These are phyloP conservation scores for Nicotiana tabacum DNA, from an alignment of 257 asterid species.

Conservation along the genomic window DNA sequence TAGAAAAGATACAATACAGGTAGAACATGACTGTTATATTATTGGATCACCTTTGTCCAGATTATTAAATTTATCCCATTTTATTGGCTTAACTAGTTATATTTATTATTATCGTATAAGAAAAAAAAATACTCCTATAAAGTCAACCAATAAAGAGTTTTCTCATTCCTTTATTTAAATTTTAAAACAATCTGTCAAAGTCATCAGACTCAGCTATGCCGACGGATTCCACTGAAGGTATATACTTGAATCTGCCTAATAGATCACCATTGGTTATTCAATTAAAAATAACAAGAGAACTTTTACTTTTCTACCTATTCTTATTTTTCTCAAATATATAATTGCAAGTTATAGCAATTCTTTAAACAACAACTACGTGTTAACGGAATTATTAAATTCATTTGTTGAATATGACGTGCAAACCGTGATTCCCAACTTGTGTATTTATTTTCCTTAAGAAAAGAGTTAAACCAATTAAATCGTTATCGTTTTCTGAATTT, in stretches of 20 bases:
- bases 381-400: background rate
- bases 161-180: background rate
- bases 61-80: background rate
- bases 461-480: background rate
- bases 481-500: background rate
- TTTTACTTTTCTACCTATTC: background rate
- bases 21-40: background rate
- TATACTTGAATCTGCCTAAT: conserved; percentile 7
- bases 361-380: background rate
- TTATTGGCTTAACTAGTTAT: background rate
- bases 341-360: background rate
- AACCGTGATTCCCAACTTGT: background rate
- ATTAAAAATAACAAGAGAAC: background rate
- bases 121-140: background rate
- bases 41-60: background rate
- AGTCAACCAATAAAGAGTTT: background rate
- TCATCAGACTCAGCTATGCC: background rate
- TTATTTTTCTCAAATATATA: background rate
- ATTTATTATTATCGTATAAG: background rate
- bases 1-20: background rate
- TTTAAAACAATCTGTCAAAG: background rate
- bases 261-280: background rate
- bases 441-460: background rate
- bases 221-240: background rate
- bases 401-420: conserved; percentile 6